Percentiles rank a stretch among this genome's conserved stretches.
Conservation (phyloP, 768 basidiomycete species). For the Kwoniella botswanensis region DNA sequence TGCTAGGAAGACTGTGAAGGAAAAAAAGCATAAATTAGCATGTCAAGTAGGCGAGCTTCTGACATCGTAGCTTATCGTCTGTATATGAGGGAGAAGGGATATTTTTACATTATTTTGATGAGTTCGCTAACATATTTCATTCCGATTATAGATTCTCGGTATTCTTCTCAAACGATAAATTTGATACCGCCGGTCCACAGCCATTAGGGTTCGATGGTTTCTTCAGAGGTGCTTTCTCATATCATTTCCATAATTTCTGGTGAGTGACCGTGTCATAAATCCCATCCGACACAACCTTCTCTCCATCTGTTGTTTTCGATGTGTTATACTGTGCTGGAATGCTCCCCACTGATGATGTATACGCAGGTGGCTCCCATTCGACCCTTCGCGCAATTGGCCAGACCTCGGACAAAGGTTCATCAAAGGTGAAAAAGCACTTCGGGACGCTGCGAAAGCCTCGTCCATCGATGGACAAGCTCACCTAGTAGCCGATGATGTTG, state of each 20-base stretch:
- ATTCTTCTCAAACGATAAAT: constrained; percentile 59
- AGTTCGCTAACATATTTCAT: constrained; percentile 12
- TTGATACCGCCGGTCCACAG: constrained; percentile 77
- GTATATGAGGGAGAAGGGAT: no score
- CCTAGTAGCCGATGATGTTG: constrained; percentile 13
- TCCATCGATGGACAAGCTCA: constrained; percentile 23
- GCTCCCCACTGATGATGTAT: neutral
- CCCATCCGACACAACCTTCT: no score
- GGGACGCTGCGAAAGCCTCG: constrained; percentile 55
- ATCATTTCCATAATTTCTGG: constrained; percentile 79
- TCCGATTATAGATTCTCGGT: constrained; percentile 70
- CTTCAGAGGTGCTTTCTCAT: constrained; percentile 90
- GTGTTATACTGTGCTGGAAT: no score
- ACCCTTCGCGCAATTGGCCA: constrained; percentile 90
- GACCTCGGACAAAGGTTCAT: constrained; percentile 83
- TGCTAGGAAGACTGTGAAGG: neutral
- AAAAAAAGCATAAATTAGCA: no score
- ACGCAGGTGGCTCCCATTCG: constrained; percentile 92
- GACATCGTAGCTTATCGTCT: neutral
- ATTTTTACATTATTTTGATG: neutral
- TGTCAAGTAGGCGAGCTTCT: no score
- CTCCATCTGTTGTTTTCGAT: neutral
- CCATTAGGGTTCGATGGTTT: constrained; percentile 92
- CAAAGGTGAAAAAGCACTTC: constrained; percentile 73
- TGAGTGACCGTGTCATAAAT: constrained; percentile 23